These are phyloP conservation scores for Arabis hirsuta DNA, from an alignment of 345 rosid genomes.

Conservation along the genomic window DNA sequence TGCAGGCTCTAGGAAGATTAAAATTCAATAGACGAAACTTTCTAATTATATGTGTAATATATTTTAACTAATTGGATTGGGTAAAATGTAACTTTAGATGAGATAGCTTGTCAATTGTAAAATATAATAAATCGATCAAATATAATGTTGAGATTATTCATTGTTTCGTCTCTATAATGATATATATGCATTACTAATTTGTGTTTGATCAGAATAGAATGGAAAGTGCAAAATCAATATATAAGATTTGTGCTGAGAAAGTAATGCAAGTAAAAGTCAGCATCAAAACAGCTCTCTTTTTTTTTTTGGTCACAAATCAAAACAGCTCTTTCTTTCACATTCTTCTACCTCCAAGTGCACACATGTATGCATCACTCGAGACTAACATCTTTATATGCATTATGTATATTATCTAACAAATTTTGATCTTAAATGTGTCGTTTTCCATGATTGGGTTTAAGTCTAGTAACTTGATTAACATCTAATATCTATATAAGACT, in stretches of 20 bases:
- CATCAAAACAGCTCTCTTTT: constrained; percentile 33
- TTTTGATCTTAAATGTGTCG: background rate
- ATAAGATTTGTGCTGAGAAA: constrained; percentile 4
- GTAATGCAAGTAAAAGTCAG: constrained; percentile 27
- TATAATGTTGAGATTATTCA: constrained; percentile 2
- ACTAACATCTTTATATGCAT: background rate
- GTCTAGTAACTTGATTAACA: constrained; percentile 4
- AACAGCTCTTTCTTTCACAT: constrained; percentile 26
- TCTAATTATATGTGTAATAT: background rate
- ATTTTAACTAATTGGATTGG: background rate
- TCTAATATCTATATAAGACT: too few species aligned
- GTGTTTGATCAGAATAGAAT: background rate
- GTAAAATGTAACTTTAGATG: background rate
- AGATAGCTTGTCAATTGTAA: background rate
- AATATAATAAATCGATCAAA: background rate
- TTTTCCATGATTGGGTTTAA: background rate
- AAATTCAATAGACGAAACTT: background rate
- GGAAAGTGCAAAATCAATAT: background rate
- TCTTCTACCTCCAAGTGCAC: constrained; percentile 7
- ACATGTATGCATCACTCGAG: background rate
- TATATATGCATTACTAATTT: background rate
- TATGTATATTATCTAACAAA: background rate
- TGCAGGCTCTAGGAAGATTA: too few species aligned
- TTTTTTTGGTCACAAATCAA: background rate
- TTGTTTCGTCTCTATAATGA: background rate